Base-by-base conservation (phyloP, 1,284 basidiomycete genomes). In the Boletus semigastroideus region DNA sequence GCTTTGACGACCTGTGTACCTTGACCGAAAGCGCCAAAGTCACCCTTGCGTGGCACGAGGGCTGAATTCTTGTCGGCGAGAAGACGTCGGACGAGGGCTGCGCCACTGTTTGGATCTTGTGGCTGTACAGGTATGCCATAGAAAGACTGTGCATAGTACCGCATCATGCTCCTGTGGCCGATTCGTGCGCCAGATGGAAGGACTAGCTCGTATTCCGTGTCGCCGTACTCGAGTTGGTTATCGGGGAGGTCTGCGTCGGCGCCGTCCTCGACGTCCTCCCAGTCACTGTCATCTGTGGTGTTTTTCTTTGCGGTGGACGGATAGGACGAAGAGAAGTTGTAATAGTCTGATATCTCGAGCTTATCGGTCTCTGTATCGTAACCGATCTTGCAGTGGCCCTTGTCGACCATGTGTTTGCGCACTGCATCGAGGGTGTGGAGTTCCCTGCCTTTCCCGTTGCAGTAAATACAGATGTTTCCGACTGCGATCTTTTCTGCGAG, bases 371-470 rank as follows among this genome's bases (percentile, higher is more conserved):
- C 86, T 1, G 79, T 75, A 49, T 94, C 90, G 69, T 98, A 99
- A 0, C 92, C 90, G 55, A 99, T 84, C 73, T 98, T 98, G 81
- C 95, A 98, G 65, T 99, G 97, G 39, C 81, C 81, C 73, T 97
- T 98, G 75, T 95, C 94, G 47, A 84, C 59, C 95, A 98, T 98
- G 66, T 98, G 94, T 64, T 90, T 92, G 59, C 94, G 77, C 3
- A 93, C 93, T 1, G 94, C 93, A 3, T 93, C 86, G 42, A 94
- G 64, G 19, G 83, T 86, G 47, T 84, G 78, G 70, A 93, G 92
- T 62, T 92, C 91, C 55, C 81, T 80, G 20, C 88, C 86, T 59
- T 78, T 84, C 28, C 80, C 84, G 62, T 89, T 90, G 71, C 97
- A 99, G 73, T 82, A 94, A 36, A 99, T 80, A 74, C 97, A 99